A percentile compares a stretch with the other conserved stretches of the same genome.
These are phyloP conservation scores for Heimioporus sp. DNA, from an alignment of 768 basidiomycete genomes.

Conservation along the genomic window DNA sequence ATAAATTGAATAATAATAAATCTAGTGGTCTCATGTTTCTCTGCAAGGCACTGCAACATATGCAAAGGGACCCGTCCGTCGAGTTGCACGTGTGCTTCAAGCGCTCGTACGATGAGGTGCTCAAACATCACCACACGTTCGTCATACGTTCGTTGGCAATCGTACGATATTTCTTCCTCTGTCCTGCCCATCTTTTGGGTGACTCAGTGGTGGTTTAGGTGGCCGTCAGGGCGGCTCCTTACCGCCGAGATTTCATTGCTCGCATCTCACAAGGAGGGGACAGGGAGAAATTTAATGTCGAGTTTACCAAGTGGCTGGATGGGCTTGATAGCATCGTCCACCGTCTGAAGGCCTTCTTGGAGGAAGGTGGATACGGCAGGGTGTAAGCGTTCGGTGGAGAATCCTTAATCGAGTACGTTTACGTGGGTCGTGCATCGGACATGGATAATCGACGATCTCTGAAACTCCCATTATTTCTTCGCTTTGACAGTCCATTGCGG, in stretches of 20 bases:
- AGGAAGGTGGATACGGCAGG: conserved; percentile 55
- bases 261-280: conserved; percentile 63
- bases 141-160: conserved; percentile 52
- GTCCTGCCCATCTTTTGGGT: background rate
- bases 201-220: conserved; percentile 35
- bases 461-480: conserved; percentile 2
- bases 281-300: conserved; percentile 54
- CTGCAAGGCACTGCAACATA: conserved; percentile 63
- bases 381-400: conserved; percentile 36
- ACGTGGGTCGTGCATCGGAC: conserved; percentile 4
- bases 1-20: background rate
- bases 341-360: conserved; percentile 54
- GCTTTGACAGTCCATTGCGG: background rate
- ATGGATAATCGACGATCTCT: background rate
- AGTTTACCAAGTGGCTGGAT: conserved; percentile 59
- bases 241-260: conserved; percentile 60
- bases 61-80: conserved; percentile 50
- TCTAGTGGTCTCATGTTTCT: conserved; percentile 66
- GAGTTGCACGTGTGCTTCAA: conserved; percentile 70
- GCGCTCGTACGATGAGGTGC: conserved; percentile 65
- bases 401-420: conserved; percentile 28
- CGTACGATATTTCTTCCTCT: conserved; percentile 21
- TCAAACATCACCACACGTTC: conserved; percentile 66
- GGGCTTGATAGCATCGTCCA: conserved; percentile 57
- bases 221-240: conserved; percentile 61